Evolutionary conservation across 176 grass and related monocot genomes (phyloP).

Genomic region (Chrysopogon serrulatus): DNA sequence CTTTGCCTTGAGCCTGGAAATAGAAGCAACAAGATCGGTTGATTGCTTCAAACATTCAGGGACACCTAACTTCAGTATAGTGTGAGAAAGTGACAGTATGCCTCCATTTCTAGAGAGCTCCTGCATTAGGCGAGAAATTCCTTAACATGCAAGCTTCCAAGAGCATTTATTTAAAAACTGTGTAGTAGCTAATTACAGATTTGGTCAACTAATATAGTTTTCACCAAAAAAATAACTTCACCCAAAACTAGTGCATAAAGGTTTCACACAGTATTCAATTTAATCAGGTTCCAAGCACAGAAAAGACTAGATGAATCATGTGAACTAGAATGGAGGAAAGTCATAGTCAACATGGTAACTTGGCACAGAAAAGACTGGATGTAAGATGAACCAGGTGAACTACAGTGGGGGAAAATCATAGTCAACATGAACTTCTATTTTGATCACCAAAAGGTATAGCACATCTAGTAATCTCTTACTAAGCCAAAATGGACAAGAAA

Average conservation of each 20-base stretch:
- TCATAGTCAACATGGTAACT: not conserved
- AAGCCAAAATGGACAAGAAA: not conserved
- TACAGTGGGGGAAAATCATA: not conserved
- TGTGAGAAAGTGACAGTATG: constrained; percentile 71
- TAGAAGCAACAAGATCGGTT: constrained; percentile 55
- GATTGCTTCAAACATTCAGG: constrained; percentile 71
- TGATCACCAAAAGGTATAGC: not conserved
- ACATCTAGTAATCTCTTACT: not conserved
- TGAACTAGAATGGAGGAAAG: not conserved
- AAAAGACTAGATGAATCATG: not conserved
- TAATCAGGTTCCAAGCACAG: not conserved
- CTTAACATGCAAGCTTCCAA: constrained; percentile 10
- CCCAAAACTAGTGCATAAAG: not conserved
- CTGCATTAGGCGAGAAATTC: constrained; percentile 40
- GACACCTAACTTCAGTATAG: constrained; percentile 66
- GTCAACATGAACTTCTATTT: not conserved
- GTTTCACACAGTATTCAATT: not conserved
- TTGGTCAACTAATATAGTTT: not conserved
- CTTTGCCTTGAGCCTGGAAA: constrained; percentile 90
- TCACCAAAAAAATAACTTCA: not conserved
- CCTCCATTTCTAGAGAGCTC: constrained; percentile 91
- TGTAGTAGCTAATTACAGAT: not conserved
- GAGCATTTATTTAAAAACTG: not conserved
- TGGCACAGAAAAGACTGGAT: not conserved
- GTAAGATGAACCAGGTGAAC: not conserved